A percentile compares a stretch with the other conserved stretches of the same genome.
These are phyloP conservation scores for Achlya hypogyna DNA, from an alignment of 352 stramenopile species.

Conservation along the genomic window DNA sequence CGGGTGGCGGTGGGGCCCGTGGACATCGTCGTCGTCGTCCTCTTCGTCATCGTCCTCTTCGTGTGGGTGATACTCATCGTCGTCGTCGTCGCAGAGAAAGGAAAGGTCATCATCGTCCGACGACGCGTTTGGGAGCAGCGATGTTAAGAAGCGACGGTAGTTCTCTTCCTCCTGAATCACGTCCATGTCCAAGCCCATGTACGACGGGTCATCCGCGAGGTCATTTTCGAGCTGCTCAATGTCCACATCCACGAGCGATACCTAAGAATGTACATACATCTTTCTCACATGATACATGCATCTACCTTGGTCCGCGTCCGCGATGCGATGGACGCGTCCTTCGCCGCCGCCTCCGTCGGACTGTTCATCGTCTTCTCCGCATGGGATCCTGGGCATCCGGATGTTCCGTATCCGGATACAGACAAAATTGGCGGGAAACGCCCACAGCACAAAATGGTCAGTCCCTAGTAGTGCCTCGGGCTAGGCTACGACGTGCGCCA, in stretches of 20 bases:
- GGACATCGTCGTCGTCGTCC: constrained; percentile 31
- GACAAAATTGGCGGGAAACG: neutral
- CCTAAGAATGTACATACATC: neutral
- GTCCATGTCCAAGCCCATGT: constrained; percentile 12
- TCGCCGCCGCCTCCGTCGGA: neutral
- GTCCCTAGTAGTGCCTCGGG: too few species aligned
- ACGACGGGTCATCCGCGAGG: constrained; percentile 19
- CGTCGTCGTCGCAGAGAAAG: constrained; percentile 73
- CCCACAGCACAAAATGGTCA: too few species aligned
- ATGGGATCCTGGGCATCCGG: neutral
- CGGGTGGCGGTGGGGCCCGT: constrained; percentile 11
- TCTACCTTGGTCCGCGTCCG: constrained; percentile 19
- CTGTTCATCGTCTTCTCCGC: neutral
- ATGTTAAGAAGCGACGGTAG: constrained; percentile 79
- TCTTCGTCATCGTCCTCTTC: constrained; percentile 69
- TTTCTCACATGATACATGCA: neutral
- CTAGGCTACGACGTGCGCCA: too few species aligned
- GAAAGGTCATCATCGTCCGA: constrained; percentile 61
- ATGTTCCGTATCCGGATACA: neutral
- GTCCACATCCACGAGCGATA: constrained; percentile 19
- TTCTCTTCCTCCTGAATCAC: constrained; percentile 45
- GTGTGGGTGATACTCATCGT: constrained; percentile 67
- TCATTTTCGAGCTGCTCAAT: constrained; percentile 18
- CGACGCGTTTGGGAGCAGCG: constrained; percentile 36
- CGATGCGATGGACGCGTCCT: constrained; percentile 12